Conservation (phyloP, 1,284 basidiomycete genomes). For the Volvariella surrecta region DNA sequence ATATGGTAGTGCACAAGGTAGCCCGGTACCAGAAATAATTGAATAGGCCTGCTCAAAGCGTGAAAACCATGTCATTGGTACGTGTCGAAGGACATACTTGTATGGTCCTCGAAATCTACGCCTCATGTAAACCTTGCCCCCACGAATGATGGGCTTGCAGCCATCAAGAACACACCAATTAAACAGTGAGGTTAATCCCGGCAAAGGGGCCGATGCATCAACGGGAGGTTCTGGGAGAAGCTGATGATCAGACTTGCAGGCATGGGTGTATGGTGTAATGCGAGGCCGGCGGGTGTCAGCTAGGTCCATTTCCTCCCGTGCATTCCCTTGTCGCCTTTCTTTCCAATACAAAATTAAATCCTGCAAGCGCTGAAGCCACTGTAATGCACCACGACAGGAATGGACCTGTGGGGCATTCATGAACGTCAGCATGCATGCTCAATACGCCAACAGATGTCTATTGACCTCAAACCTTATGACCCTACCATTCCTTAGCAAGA, state of each 20-base stretch:
- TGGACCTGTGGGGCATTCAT: constrained; percentile 34
- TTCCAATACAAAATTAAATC: constrained; percentile 72
- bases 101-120: constrained; percentile 61
- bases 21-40: constrained; percentile 58
- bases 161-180: constrained; percentile 76
- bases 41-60: constrained; percentile 41
- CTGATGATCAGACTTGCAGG: constrained; percentile 30
- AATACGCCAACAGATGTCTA: constrained; percentile 2
- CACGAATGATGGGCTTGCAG: constrained; percentile 64
- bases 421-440: constrained; percentile 2
- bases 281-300: constrained; percentile 46
- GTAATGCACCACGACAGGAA: constrained; percentile 55
- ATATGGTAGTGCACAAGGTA: constrained; percentile 59
- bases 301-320: constrained; percentile 72
- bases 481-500: constrained; percentile 61
- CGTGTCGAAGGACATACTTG: constrained; percentile 38
- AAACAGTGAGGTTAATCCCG: constrained; percentile 56
- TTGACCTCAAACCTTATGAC: constrained; percentile 70
- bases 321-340: constrained; percentile 58
- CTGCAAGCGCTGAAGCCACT: constrained; percentile 73
- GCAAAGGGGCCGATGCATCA: constrained; percentile 41
- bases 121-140: constrained; percentile 64
- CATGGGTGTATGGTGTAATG: constrained; percentile 45
- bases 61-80: constrained; percentile 6
- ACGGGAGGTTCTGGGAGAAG: constrained; percentile 38